phyloP scores from a whole-genome alignment of 2,329 filamentous ascomycete genomes.

The Decorospora gaudefroyi region DNA sequence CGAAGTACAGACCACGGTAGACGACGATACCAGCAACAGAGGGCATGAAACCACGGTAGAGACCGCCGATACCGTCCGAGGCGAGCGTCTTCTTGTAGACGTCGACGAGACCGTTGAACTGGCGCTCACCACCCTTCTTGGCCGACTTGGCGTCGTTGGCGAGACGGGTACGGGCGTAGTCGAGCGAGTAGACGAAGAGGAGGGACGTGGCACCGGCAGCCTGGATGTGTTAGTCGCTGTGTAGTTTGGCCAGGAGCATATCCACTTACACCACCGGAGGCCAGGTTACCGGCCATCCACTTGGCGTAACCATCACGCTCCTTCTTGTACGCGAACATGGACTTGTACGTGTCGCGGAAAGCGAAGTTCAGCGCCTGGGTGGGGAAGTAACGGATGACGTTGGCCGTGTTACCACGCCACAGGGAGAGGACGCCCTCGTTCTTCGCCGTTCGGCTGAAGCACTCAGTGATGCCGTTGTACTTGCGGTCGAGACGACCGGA shows the following conservation, averaged over 20 bases:
- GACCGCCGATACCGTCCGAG: constrained; percentile 97
- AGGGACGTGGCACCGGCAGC: constrained; percentile 99
- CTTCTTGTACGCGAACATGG: constrained; percentile 99
- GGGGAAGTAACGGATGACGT: constrained; percentile 99
- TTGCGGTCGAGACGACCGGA: constrained; percentile 96
- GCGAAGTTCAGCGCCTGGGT: constrained; percentile 99
- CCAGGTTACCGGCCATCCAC: constrained; percentile 99
- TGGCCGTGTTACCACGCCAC: constrained; percentile 99
- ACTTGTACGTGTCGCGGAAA: constrained; percentile 99
- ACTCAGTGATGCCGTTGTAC: constrained; percentile 91
- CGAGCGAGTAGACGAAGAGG: constrained; percentile 99
- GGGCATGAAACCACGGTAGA: constrained; percentile 99
- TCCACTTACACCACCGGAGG: constrained; percentile 93
- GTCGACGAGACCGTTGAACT: constrained; percentile 99
- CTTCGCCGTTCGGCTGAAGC: constrained; percentile 89
- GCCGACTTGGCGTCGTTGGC: constrained; percentile 99
- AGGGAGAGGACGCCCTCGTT: constrained; percentile 93
- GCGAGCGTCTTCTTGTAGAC: constrained; percentile 99
- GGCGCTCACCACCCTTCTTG: constrained; percentile 94
- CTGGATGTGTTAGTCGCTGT: constrained; percentile 53
- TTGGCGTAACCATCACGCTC: constrained; percentile 95
- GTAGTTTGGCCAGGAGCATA: neutral
- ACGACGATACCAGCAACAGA: constrained; percentile 99
- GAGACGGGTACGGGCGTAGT: constrained; percentile 99
- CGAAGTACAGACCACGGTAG: constrained; percentile 99